These are phyloP conservation scores for Daldinia bambusicola DNA, from an alignment of 495 filamentous ascomycete genomes.

Conservation along the genomic window DNA sequence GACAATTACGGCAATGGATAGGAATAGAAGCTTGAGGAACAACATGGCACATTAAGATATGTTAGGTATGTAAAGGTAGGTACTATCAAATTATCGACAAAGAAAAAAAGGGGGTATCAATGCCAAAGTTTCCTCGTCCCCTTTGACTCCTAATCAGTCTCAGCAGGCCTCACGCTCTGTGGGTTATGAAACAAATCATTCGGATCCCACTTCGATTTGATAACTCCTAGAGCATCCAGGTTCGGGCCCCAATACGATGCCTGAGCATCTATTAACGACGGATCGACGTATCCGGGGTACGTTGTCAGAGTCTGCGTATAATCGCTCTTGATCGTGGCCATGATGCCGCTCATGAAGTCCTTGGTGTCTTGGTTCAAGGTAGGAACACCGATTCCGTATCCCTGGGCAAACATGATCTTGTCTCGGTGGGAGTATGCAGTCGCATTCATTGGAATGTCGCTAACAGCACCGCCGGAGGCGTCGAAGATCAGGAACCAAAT, in stretches of 20 bases:
- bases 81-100: conserved; percentile 36
- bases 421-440: conserved; percentile 69
- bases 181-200: conserved; percentile 70
- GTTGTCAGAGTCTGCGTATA: conserved; percentile 55
- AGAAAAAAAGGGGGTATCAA: conserved; percentile 36
- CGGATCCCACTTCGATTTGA: conserved; percentile 68
- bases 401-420: conserved; percentile 67
- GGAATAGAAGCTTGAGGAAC: not conserved
- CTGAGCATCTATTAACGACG: conserved; percentile 60
- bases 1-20: not conserved
- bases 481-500: conserved; percentile 68
- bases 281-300: conserved; percentile 81
- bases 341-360: conserved; percentile 62
- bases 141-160: conserved; percentile 46
- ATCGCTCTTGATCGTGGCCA: conserved; percentile 51
- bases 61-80: conserved; percentile 16
- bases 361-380: conserved; percentile 52
- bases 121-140: conserved; percentile 19
- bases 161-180: conserved; percentile 62
- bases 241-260: conserved; percentile 67
- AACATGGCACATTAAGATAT: conserved; percentile 18
- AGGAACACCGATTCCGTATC: conserved; percentile 65
- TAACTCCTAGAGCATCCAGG: conserved; percentile 55
- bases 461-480: conserved; percentile 65
- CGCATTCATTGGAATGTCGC: conserved; percentile 54